phyloP scores from a whole-genome alignment of 2,329 filamentous ascomycete species.

The Penicillium sp. region DNA sequence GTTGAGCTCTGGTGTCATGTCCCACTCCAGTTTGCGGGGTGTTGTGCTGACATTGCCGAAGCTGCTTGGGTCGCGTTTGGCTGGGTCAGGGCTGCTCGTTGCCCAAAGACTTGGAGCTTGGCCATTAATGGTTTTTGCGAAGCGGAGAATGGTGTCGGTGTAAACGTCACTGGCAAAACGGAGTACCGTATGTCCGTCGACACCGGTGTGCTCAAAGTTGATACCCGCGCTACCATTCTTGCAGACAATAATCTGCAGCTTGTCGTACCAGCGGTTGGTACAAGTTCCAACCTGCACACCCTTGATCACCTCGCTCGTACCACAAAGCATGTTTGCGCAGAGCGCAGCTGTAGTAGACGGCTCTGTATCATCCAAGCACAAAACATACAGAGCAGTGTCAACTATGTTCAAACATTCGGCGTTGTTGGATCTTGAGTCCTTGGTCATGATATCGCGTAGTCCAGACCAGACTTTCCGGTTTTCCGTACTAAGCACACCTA shows the following conservation, averaged over 20 bases:
- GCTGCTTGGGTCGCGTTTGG: slow-evolving; percentile 85
- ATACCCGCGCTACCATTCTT: slow-evolving; percentile 98
- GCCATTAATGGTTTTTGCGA: slow-evolving; percentile 92
- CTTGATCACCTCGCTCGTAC: slow-evolving; percentile 85
- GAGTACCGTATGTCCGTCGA: slow-evolving; percentile 95
- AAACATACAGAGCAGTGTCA: slow-evolving; percentile 87
- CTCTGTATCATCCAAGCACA: slow-evolving; percentile 92
- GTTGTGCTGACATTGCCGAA: slow-evolving; percentile 93
- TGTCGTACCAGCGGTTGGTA: slow-evolving; percentile 99
- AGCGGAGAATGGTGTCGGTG: slow-evolving; percentile 94
- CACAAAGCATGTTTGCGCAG: slow-evolving; percentile 99
- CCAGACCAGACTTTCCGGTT: slow-evolving; percentile 97
- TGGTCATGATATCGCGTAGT: slow-evolving; percentile 81
- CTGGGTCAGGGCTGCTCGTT: slow-evolving; percentile 84
- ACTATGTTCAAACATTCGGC: slow-evolving; percentile 94
- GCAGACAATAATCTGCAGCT: slow-evolving; percentile 97
- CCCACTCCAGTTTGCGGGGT: slow-evolving; percentile 96
- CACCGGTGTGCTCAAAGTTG: slow-evolving; percentile 98
- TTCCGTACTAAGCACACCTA: slow-evolving; percentile 93
- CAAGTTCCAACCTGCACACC: slow-evolving; percentile 97
- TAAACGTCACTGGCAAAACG: slow-evolving; percentile 96
- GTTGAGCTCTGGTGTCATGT: slow-evolving; percentile 88
- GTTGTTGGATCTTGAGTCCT: slow-evolving; percentile 88
- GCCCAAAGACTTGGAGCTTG: slow-evolving; percentile 90
- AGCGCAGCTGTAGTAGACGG: slow-evolving; percentile 77